Evolutionary conservation across 192 early-diverging fungal genomes (phyloP), one percentile per base, ranked within the genome.

Genomic region (Endogone sp.): DNA sequence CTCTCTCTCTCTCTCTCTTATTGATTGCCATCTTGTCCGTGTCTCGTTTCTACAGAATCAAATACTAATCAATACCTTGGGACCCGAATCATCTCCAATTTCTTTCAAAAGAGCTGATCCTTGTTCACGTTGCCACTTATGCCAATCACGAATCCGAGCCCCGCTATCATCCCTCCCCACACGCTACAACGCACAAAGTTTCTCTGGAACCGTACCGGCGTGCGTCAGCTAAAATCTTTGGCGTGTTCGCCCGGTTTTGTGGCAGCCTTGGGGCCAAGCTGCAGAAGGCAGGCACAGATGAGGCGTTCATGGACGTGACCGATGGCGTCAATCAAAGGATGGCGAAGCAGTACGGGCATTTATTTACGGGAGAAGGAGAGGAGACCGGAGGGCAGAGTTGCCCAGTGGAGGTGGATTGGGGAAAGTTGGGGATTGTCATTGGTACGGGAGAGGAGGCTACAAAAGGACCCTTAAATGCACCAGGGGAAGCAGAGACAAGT

Each of bases 221-320:
- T 16, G 91, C 92, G 24, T 89, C 86, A 56, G 78, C 78, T 37
- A 73, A 81, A 54, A 92, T 97, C 66, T 92, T 97, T 77, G 71
- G 76, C 2, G 81, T 95, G 4, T 82, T 95, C 66, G 67, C 76
- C 58, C 81, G 78, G 26, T 72, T 83, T 30, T 85, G 84, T 61
- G 37, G 37, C 1, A 49, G 37, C 59, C 59, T 26, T 8, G 59
- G 24, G 6, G 76, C 81, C 13, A 85, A 77, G 1, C 81, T 90
- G 55, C 83, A 91, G 73, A 89, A 89, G 57, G 90, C 90, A 29
- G 91, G 92, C 16, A 71, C 92, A 4, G 96, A 98, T 68, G 97
- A 98, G 69, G 92, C 89, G 0, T 97, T 89, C 71, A 71, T 99
- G 71, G 97, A 99, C 71, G 81, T 93, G 3, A 90, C 95, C 1